Evolutionary conservation across 176 grass and related monocot genomes (phyloP), one percentile per base, ranked within the genome.

Genomic region (Thinopyrum elongatum): DNA sequence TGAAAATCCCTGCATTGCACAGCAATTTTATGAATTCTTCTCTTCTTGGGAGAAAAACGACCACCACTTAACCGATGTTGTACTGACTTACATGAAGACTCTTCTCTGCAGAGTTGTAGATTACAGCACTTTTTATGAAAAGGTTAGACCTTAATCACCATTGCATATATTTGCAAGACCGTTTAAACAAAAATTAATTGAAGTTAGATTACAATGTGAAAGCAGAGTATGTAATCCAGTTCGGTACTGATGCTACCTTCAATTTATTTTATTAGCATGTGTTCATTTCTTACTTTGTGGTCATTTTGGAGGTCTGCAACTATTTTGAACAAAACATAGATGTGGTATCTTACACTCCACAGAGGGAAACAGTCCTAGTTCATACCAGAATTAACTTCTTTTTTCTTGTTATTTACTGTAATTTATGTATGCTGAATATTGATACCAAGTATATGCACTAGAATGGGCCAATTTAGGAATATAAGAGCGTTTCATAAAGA

Each of bases 21-120:
- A 70, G 3, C 3, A 26, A 36, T 36, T 82, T 25, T 70, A 70
- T 57, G 46, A 59, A 38, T 59, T 71, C 21, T 70, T 82, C 47
- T 58, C 22, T 70, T 51, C 80, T 12, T 82, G 46, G 66, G n/a
- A 57, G 22, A 82, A 82, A 82, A 82, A 59, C n/a, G 47, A 82
- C 35, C 33, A 74, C 10, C 6, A 44, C 6, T 17, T 70, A 15
- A 59, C 70, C 1, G 10, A 70, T 42, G 8, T 2, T 83, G 27
- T 61, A n/a, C 81, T 83, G 35, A 25, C 34, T 61, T 61, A 19
- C 13, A 8, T 74, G 53, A 83, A 83, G 68, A 21, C 34, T 25
- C 58, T 21, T 83, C 53, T 83, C 3, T 83, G 68, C 26, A 1
- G 58, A 83, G 27, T 39, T 17, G 9, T 5, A 44, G 27, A 74